phyloP scores from a whole-genome alignment of 345 rosid genomes.

The Populus tremula region DNA sequence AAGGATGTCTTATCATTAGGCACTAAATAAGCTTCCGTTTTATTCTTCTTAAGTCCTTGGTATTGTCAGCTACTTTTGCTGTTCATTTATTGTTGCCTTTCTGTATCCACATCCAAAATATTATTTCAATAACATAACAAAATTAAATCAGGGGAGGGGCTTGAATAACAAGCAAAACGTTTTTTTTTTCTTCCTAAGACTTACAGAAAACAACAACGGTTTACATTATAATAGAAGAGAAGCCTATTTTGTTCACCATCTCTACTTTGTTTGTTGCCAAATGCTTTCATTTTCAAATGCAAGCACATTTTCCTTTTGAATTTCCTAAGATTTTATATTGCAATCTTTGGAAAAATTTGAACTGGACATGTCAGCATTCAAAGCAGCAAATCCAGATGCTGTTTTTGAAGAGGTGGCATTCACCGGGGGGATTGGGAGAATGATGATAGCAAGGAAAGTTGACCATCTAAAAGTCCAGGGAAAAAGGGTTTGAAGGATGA shows the following conservation, averaged over 20 bases:
- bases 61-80: neutral
- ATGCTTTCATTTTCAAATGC: conserved; percentile 2
- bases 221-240: neutral
- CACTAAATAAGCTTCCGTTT: conserved; percentile 29
- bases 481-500: conserved; percentile 36
- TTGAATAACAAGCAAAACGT: neutral
- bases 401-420: conserved; percentile 99
- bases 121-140: neutral
- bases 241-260: no score
- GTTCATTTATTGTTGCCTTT: conserved; percentile 4
- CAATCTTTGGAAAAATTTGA: conserved; percentile 14
- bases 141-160: neutral
- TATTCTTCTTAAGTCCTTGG: neutral
- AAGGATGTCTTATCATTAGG: conserved; percentile 78
- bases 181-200: no score
- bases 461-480: conserved; percentile 37
- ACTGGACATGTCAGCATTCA: conserved; percentile 96
- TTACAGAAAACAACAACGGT: no score
- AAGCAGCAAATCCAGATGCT: conserved; percentile 96
- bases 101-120: neutral
- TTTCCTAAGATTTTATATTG: conserved; percentile 4
- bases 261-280: neutral
- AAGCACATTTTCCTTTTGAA: neutral
- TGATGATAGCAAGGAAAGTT: conserved; percentile 35
- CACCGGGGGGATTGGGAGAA: conserved; percentile 92